Conservation (phyloP, 176 grass and related monocot genomes). For the Oryza brachyantha region DNA sequence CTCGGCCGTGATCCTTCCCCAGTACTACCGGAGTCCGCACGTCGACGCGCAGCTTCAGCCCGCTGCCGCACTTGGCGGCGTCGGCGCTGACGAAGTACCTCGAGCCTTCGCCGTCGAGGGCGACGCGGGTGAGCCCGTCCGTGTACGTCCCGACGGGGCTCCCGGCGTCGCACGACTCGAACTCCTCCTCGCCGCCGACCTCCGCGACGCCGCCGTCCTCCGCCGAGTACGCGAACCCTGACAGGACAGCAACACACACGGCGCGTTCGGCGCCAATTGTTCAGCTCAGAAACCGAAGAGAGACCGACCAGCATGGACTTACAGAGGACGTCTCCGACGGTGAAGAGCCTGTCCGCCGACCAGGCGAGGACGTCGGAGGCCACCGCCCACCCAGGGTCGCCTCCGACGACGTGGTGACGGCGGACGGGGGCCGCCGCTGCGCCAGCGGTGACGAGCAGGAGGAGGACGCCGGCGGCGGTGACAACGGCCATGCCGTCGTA, state of each 20-base stretch:
- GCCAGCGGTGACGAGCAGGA: not conserved
- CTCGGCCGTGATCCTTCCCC: not conserved
- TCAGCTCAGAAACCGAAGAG: not conserved
- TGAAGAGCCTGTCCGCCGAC: slow-evolving; percentile 30
- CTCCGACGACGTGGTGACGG: slow-evolving; percentile 51
- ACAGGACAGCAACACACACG: not conserved
- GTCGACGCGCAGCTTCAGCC: slow-evolving; percentile 51
- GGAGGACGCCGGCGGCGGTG: not conserved
- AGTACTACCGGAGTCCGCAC: slow-evolving; percentile 5
- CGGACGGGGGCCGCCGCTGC: not conserved
- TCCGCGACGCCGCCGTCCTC: slow-evolving; percentile 25
- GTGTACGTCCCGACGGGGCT: slow-evolving; percentile 46
- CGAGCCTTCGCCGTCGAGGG: slow-evolving; percentile 37
- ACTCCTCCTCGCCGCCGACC: slow-evolving; percentile 31
- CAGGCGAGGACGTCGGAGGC: slow-evolving; percentile 39
- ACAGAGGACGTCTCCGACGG: slow-evolving; percentile 40
- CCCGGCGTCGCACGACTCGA: slow-evolving; percentile 29
- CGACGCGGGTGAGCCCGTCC: slow-evolving; percentile 32
- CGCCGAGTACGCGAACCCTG: slow-evolving; percentile 45
- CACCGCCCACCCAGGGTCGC: slow-evolving; percentile 46
- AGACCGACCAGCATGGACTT: no score
- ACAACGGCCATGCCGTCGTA: not conserved
- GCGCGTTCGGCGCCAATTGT: no score
- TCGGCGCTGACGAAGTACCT: slow-evolving; percentile 49
- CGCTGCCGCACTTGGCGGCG: slow-evolving; percentile 36